Evolutionary conservation across 2,329 filamentous ascomycete species (phyloP).

Genomic region (Cadophora sp.): DNA sequence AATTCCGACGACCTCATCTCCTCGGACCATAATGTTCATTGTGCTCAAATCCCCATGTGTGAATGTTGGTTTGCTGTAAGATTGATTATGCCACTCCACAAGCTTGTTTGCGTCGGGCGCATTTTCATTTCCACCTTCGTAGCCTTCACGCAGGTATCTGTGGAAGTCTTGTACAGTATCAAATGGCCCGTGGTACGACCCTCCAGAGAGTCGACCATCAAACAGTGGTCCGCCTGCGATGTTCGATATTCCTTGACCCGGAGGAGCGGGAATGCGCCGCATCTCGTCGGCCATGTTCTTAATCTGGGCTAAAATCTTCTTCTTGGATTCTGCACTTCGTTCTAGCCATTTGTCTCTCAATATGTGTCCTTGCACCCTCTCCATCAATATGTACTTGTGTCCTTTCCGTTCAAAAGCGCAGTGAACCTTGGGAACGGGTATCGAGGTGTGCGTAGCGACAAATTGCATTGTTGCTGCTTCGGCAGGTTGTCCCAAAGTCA

Average conservation of each 20-base stretch:
- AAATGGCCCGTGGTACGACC: slow-evolving; percentile 43
- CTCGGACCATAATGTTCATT: slow-evolving; percentile 24
- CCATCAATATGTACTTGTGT: slow-evolving; percentile 49
- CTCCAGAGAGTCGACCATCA: slow-evolving; percentile 44
- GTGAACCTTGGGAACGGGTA: slow-evolving; percentile 47
- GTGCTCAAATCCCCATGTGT: slow-evolving; percentile 27
- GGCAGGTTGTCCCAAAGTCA: slow-evolving; percentile 27
- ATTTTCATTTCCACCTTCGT: slow-evolving; percentile 20
- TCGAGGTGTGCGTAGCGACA: slow-evolving; percentile 46
- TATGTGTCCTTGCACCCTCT: slow-evolving; percentile 47
- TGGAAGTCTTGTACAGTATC: slow-evolving; percentile 29
- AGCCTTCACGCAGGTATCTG: slow-evolving; percentile 20
- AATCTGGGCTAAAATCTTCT: slow-evolving; percentile 46
- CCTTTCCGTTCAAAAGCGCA: slow-evolving; percentile 46
- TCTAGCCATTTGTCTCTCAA: slow-evolving; percentile 44
- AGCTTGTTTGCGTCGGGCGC: slow-evolving; percentile 21
- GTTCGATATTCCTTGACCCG: slow-evolving; percentile 42
- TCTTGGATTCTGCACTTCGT: slow-evolving; percentile 43
- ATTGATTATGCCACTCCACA: slow-evolving; percentile 21
- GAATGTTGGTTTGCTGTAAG: slow-evolving; percentile 19
- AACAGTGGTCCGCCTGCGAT: slow-evolving; percentile 44
- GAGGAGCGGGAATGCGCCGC: slow-evolving; percentile 41
- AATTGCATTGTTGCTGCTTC: slow-evolving; percentile 45
- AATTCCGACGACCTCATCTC: slow-evolving; percentile 24
- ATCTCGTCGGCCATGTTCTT: slow-evolving; percentile 42